These are phyloP conservation scores for Handroanthus guayacan DNA, from an alignment of 257 asterid species.

Conservation along the genomic window DNA sequence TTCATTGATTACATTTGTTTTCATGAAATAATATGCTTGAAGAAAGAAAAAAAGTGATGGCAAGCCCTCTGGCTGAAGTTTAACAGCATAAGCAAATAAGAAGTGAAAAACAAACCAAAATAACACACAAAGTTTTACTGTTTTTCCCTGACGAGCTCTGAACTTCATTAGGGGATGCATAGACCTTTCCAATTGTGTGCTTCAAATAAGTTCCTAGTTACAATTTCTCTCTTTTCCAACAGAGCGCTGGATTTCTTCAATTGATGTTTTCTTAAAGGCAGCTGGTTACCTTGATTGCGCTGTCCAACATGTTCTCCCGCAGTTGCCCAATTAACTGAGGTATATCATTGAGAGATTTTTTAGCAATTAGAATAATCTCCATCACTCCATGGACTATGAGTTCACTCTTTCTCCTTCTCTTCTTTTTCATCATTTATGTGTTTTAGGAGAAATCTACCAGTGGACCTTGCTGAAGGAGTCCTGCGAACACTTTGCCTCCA, in stretches of 20 bases:
- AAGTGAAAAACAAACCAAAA: too few relatives aligned
- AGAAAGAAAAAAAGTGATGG: neutral
- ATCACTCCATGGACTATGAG: neutral
- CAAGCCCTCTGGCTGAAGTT: neutral
- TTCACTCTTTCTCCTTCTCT: neutral
- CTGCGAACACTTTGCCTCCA: slow-evolving; percentile 80
- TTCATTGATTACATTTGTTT: neutral
- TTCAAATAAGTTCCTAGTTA: slow-evolving; percentile 11
- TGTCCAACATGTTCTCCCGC: slow-evolving; percentile 71
- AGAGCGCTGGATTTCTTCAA: slow-evolving; percentile 69
- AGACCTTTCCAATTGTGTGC: neutral
- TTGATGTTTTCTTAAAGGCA: slow-evolving; percentile 73
- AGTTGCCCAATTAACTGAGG: slow-evolving; percentile 68
- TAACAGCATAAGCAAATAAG: neutral
- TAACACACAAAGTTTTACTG: neutral
- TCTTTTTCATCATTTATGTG: slow-evolving; percentile 12
- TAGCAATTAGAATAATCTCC: neutral
- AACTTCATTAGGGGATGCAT: neutral
- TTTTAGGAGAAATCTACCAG: slow-evolving; percentile 70
- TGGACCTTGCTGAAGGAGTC: slow-evolving; percentile 81
- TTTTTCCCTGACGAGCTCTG: neutral
- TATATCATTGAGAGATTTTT: slow-evolving; percentile 25
- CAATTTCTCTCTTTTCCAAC: slow-evolving; percentile 24
- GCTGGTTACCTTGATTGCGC: slow-evolving; percentile 89
- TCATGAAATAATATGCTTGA: neutral